Conservation (phyloP, 176 grass and related monocot species). For the Raddia guianensis region DNA sequence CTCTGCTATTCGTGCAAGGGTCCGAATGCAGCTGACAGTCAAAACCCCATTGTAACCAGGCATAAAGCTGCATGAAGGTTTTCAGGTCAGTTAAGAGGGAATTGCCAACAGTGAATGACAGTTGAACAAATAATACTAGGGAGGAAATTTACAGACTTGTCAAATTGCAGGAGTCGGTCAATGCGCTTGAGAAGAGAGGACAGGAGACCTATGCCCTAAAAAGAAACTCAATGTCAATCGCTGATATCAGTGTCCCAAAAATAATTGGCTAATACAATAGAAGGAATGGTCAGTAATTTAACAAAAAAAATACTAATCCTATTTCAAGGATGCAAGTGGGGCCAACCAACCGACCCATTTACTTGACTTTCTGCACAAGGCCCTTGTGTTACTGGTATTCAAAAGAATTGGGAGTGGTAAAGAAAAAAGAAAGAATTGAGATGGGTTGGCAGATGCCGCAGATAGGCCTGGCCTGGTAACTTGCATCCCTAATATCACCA, state of each 20-base stretch:
- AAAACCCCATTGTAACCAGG: constrained; percentile 93
- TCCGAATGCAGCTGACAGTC: constrained; percentile 93
- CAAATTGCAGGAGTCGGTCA: constrained; percentile 89
- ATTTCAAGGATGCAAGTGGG: background rate
- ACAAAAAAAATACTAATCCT: background rate
- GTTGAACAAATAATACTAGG: constrained; percentile 22
- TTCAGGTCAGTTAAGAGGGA: constrained; percentile 43
- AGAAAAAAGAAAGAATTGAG: background rate
- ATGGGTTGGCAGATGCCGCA: background rate
- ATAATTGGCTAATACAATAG: constrained; percentile 1
- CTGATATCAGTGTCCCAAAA: background rate
- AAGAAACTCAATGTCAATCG: constrained; percentile 17
- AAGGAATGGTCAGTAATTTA: constrained; percentile 21
- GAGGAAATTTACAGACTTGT: constrained; percentile 55
- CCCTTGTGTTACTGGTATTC: background rate
- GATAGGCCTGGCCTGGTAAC: background rate
- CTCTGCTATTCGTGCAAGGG: constrained; percentile 83
- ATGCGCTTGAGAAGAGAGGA: constrained; percentile 89
- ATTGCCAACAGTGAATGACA: constrained; percentile 12
- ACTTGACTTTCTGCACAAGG: background rate
- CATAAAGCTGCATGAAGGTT: constrained; percentile 70
- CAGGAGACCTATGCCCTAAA: constrained; percentile 68
- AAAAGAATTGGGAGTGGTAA: background rate
- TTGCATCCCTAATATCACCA: constrained; percentile 21
- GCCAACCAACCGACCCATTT: background rate